Evolutionary conservation across 129 eudicot species (phyloP), one percentile per base, ranked within the genome.

Genomic region (Mikania micrantha): DNA sequence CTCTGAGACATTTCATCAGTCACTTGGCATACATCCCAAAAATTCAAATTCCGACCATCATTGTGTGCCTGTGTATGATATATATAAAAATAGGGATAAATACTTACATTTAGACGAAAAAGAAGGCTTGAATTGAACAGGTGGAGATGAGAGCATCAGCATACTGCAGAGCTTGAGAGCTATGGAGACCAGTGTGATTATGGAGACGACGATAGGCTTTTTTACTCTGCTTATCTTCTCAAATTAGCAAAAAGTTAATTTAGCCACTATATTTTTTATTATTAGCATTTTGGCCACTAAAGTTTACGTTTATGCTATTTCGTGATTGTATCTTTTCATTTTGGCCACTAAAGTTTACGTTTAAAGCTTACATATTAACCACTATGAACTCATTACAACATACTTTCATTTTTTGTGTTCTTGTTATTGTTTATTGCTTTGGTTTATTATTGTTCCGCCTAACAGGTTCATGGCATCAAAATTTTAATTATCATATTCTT

Each of bases 131-230:
- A 77, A 66, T 47, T 40, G 74, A 62, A 78, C 72, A 69, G 83
- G 64, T 57, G 84, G 75, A 64, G 84, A 47, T 7, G 85, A 78
- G 74, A 80, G 76, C 74, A 73, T 68, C 81, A 71, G 67, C 96
- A 89, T 89, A 82, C 65, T 75, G 74, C 17, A 36, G 58, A 70
- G 15, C 17, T 67, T 49, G 48, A 20, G 21, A 54, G 64, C 38
- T 45, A 45, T 45, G 27, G 74, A 57, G 59, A 66, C 7, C 66
- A 47, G 52, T 8, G 74, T 11, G 67, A 27, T 47, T 44, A 32
- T 31, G 73, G 28, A 45, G 70, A 66, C 28, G 64, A 7, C 21
- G 70, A 75, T 74, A 66, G 67, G 68, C 60, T 62, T 63, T 48
- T 60, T 17, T 44, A 27, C 31, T 60, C 27, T 41, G 73, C 78